Evolutionary conservation across 208 protist genomes (phyloP).

Genomic region (Trypanosoma cruzi): DNA sequence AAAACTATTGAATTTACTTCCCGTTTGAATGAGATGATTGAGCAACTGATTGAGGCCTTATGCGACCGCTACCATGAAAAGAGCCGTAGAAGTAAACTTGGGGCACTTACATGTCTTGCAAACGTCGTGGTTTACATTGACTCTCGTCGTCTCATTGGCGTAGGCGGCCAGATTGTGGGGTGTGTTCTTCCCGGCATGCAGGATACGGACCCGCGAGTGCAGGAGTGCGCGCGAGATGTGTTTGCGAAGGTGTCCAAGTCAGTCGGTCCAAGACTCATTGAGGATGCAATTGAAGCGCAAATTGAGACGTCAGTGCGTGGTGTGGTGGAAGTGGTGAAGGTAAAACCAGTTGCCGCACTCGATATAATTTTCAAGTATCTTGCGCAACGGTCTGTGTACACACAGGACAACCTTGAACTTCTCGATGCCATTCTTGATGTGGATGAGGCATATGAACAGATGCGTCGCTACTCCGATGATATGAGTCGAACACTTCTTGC

Average conservation of each 20-base stretch:
- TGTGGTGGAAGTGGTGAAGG: conserved; percentile 92
- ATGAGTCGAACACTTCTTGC: conserved; percentile 61
- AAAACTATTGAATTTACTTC: conserved; percentile 92
- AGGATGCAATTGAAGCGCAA: conserved; percentile 85
- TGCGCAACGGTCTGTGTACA: conserved; percentile 45
- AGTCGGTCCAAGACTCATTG: conserved; percentile 78
- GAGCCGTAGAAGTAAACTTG: conserved; percentile 62
- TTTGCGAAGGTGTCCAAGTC: conserved; percentile 81
- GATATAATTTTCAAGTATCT: conserved; percentile 83
- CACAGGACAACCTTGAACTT: conserved; percentile 69
- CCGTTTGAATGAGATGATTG: conserved; percentile 85
- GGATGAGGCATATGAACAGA: conserved; percentile 76
- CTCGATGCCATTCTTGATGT: conserved; percentile 81
- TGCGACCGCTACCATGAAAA: conserved; percentile 74
- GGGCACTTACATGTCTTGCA: conserved; percentile 68
- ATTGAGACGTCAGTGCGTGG: conserved; percentile 81
- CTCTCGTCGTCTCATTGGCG: conserved; percentile 61
- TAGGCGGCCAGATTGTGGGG: conserved; percentile 86
- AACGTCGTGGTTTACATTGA: conserved; percentile 77
- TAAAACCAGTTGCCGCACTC: conserved; percentile 82
- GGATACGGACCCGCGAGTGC: conserved; percentile 72
- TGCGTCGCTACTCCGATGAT: conserved; percentile 61
- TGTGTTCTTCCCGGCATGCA: conserved; percentile 91
- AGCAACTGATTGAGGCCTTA: conserved; percentile 75
- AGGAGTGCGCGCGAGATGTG: conserved; percentile 75